Evolutionary conservation across 73 alveolate genomes (phyloP).

Genomic region (Paramecium tetraurelia): DNA sequence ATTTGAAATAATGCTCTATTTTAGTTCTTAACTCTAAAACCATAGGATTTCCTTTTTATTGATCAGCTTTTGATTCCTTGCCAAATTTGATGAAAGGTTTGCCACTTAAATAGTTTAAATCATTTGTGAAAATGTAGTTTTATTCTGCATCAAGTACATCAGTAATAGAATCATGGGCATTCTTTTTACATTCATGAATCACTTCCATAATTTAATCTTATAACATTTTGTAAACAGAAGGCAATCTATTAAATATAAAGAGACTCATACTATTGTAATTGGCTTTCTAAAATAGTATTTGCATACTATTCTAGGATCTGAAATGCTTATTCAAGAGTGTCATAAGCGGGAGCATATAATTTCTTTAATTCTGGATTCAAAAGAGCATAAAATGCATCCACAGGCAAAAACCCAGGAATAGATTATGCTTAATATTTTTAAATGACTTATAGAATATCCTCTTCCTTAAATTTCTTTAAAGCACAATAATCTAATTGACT

Average conservation of each 20-base stretch:
- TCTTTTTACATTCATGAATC: slow-evolving; percentile 6
- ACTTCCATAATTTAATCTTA: neutral
- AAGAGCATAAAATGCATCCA: slow-evolving; percentile 87
- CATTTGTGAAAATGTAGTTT: slow-evolving; percentile 94
- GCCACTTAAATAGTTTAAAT: slow-evolving; percentile 79
- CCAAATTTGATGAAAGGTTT: slow-evolving; percentile 83
- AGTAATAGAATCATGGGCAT: slow-evolving; percentile 33
- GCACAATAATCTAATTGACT: slow-evolving; percentile 12
- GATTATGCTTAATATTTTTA: slow-evolving; percentile 95
- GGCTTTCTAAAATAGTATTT: slow-evolving; percentile 64
- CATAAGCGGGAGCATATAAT: slow-evolving; percentile 86
- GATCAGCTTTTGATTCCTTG: slow-evolving; percentile 56
- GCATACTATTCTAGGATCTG: slow-evolving; percentile 80
- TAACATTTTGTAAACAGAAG: neutral
- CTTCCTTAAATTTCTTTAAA: slow-evolving; percentile 70
- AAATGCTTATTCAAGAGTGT: slow-evolving; percentile 80
- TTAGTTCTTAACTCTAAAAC: slow-evolving; percentile 86
- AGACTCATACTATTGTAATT: neutral
- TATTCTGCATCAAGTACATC: slow-evolving; percentile 86
- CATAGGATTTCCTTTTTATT: slow-evolving; percentile 59
- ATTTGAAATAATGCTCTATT: slow-evolving; percentile 87
- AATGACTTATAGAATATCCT: slow-evolving; percentile 93
- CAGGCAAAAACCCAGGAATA: slow-evolving; percentile 98
- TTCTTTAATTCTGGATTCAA: slow-evolving; percentile 84
- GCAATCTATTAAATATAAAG: slow-evolving; percentile 30